Conservation (phyloP, 805 yeast genomes). For the Yamadazyma ubonensis region DNA sequence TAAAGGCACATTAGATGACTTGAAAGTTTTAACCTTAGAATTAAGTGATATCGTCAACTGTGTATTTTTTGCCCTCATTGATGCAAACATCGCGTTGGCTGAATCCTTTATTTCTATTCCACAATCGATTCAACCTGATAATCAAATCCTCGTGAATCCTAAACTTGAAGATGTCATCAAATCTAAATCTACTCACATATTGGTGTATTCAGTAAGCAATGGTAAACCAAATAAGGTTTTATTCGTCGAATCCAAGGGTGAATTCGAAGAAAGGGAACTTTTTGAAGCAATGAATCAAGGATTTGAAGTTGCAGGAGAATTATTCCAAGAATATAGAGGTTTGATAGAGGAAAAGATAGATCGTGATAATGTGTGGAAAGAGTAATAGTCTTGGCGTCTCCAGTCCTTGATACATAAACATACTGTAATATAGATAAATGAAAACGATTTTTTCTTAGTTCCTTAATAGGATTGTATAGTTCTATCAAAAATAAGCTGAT, state of each 20-base stretch:
- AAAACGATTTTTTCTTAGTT: no score
- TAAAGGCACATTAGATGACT: slow-evolving; percentile 45
- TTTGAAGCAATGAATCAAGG: slow-evolving; percentile 53
- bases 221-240: slow-evolving; percentile 55
- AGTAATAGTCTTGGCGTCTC: not conserved
- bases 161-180: slow-evolving; percentile 37
- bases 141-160: slow-evolving; percentile 45
- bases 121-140: slow-evolving; percentile 16
- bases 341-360: slow-evolving; percentile 48
- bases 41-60: slow-evolving; percentile 52
- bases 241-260: slow-evolving; percentile 72
- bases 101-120: slow-evolving; percentile 61
- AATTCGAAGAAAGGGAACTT: slow-evolving; percentile 57
- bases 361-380: slow-evolving; percentile 59
- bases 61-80: slow-evolving; percentile 68
- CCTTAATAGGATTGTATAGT: no score
- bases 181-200: slow-evolving; percentile 61
- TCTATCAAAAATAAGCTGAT: no score
- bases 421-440: no score
- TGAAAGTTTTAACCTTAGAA: slow-evolving; percentile 49
- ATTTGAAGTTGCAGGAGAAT: slow-evolving; percentile 43
- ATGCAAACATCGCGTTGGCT: slow-evolving; percentile 71
- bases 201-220: slow-evolving; percentile 57
- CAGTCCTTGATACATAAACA: no score
- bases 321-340: slow-evolving; percentile 46